phyloP scores from a whole-genome alignment of 495 filamentous ascomycete species.

The Polyplosphaeria fusca region DNA sequence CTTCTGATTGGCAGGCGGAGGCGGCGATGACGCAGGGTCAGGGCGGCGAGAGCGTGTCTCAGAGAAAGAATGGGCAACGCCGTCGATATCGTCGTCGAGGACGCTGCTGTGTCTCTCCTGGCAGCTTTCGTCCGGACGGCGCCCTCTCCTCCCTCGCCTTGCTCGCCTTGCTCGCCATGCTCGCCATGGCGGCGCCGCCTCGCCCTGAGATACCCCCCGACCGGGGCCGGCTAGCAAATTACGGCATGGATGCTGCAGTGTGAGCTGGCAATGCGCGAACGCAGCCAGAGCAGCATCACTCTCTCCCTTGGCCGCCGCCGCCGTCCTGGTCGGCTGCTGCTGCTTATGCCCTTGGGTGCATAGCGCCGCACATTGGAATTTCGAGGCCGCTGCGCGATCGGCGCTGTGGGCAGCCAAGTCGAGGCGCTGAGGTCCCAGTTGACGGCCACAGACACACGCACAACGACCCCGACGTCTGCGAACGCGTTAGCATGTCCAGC shows the following conservation, averaged over 20 bases:
- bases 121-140: not conserved
- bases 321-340: constrained; percentile 6
- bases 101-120: not conserved
- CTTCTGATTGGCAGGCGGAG: not conserved
- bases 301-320: not conserved
- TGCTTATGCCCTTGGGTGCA: constrained; percentile 1
- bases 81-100: not conserved
- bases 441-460: too few relatives aligned
- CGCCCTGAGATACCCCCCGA: not conserved
- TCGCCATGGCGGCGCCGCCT: too few relatives aligned
- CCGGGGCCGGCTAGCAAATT: not conserved
- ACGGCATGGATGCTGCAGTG: constrained; percentile 18
- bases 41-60: not conserved
- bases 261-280: constrained; percentile 21
- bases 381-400: not conserved
- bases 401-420: not conserved
- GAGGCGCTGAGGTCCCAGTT: not conserved
- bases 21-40: not conserved
- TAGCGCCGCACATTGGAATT: constrained; percentile 11
- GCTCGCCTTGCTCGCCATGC: not conserved
- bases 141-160: not conserved
- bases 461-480: constrained; percentile 2
- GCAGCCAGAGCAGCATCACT: constrained; percentile 5
- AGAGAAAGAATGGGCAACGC: not conserved
- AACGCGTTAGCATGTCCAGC: constrained; percentile 18